Base-by-base conservation (phyloP, 345 rosid genomes). In the Gossypium australe region DNA sequence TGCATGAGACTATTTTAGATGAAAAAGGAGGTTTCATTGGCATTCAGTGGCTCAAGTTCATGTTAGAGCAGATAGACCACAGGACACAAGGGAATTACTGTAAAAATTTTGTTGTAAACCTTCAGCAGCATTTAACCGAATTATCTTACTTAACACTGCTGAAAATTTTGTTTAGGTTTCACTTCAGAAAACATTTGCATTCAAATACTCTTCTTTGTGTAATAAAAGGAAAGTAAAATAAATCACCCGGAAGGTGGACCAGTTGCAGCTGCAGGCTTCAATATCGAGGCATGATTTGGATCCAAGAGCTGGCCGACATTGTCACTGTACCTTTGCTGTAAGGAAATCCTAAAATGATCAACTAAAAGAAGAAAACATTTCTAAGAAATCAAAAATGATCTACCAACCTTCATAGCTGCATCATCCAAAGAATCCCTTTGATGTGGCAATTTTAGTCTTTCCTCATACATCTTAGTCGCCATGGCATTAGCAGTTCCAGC, bases 381-480 rank as follows among this genome's bases (percentile, higher is more conserved):
- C 57, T 48, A 56, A 12, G 38, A 67, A 17, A 22, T 22, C 20
- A 66, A 66, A 25, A 7, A 48, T 20, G 41, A 53, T 67, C 41
- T 51, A 78, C 82, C 80, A 75, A 94, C 98, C 94, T 94, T 93
- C 83, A 90, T 92, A 48, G 91, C 81, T 16, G 90, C 81, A 76
- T 94, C 98, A 72, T 93, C 97, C 85, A 93, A 79, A 44, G 93
- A 79, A 82, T 94, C 98, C 86, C 98, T 90, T 82, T 87, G 97
- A 74, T 75, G 81, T 45, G 98, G 94, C 71, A 84, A 34, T 78
- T 94, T 94, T 63, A 87, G 79, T 66, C 89, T 85, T 72, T 94
- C 98, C 85, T 90, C 97, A 17, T 90, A 94, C 88, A 94, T 85
- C 83, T 89, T 94, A 65, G 88, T 87, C 25, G 94, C 92, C 82